Conservation (phyloP, 2,329 filamentous ascomycete species). For the Fusarium scirpi region DNA sequence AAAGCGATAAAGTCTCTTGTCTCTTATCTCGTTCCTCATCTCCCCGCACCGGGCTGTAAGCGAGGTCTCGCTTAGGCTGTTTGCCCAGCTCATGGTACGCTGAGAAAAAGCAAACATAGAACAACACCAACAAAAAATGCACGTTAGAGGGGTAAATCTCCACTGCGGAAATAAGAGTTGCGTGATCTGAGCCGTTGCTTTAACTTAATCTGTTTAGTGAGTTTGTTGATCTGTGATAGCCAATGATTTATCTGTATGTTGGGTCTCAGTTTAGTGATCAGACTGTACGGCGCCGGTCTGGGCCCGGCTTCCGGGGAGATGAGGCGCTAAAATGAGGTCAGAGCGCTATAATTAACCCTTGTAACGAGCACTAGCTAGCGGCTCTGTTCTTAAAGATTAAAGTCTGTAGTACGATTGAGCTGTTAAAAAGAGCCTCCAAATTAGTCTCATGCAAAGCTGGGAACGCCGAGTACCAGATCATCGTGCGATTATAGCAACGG, state of each 20-base stretch:
- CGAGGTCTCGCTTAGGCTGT: not conserved
- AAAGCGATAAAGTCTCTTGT: not conserved
- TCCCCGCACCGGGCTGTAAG: not conserved
- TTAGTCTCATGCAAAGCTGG: no score
- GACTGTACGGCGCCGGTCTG: not conserved
- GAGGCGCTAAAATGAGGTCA: fast-evolving
- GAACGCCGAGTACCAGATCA: no score
- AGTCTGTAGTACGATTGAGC: no score
- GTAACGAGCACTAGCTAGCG: no score
- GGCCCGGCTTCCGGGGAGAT: not conserved
- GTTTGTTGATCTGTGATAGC: not conserved
- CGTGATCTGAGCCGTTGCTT: not conserved
- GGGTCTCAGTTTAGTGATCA: not conserved
- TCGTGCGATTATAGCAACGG: not conserved
- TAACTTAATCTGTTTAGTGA: not conserved
- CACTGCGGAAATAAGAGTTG: not conserved
- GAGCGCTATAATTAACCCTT: not conserved
- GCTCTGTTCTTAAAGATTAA: no score
- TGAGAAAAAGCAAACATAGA: not conserved
- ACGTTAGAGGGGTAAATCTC: not conserved
- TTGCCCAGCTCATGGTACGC: not conserved
- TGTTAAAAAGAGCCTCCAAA: no score
- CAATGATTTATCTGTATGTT: not conserved
- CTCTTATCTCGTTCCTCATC: not conserved
- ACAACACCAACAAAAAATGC: not conserved